These are phyloP conservation scores for Coemansia furcata DNA, from an alignment of 192 early-diverging fungal genomes.

Conservation along the genomic window DNA sequence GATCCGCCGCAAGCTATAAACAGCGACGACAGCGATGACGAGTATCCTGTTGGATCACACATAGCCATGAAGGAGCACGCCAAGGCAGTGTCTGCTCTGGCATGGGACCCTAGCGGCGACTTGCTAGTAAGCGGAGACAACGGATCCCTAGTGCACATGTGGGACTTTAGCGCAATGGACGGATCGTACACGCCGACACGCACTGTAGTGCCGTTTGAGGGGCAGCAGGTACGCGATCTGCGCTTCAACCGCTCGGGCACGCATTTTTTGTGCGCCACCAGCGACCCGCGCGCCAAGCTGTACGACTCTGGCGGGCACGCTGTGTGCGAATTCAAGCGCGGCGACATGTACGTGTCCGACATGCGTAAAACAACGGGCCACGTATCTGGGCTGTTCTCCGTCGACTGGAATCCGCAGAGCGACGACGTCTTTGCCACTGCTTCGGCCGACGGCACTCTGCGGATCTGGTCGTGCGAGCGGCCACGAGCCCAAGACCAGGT, in stretches of 20 bases:
- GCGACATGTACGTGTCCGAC: conserved; percentile 93
- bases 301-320: conserved; percentile 77
- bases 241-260: conserved; percentile 75
- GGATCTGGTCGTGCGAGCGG: conserved; percentile 78
- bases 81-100: conserved; percentile 61
- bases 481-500: conserved; percentile 71
- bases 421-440: conserved; percentile 70
- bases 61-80: conserved; percentile 13
- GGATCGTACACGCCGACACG: conserved; percentile 69
- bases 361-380: conserved; percentile 84
- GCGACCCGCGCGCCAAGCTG: conserved; percentile 68
- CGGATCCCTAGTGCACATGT: conserved; percentile 80
- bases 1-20: neutral
- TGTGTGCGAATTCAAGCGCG: conserved; percentile 76
- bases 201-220: conserved; percentile 73
- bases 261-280: conserved; percentile 76
- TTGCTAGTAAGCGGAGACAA: conserved; percentile 75
- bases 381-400: conserved; percentile 71
- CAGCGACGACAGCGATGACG: neutral
- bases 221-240: conserved; percentile 80
- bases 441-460: conserved; percentile 74
- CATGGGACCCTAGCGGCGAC: conserved; percentile 81
- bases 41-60: conserved; percentile 10
- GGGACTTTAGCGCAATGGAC: conserved; percentile 94
- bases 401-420: conserved; percentile 76